Base-by-base conservation (phyloP, 495 filamentous ascomycete genomes). In the Daldinia decipiens region DNA sequence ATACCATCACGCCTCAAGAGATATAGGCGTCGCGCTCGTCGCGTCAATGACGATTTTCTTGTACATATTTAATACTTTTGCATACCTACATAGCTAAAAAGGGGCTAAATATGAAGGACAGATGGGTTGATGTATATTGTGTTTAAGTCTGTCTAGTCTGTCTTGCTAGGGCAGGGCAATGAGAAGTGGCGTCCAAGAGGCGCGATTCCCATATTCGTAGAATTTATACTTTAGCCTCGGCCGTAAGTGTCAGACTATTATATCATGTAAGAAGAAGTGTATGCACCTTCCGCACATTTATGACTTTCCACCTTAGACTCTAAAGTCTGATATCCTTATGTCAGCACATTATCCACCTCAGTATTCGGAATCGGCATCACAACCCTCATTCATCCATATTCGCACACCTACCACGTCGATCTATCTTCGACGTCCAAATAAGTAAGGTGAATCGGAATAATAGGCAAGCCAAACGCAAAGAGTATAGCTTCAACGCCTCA, bases 31-130 rank as follows among this genome's bases (percentile, higher is more conserved):
- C 19, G 7, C 43, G 17, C 43, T 47, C 43, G 17, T 47, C 43
- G 43, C 17, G 29, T 69, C 31, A 39, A 64, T 1, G 57, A 26
- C 62, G 39, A 66, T 57, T 21, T 67, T 67, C 58, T 71, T 59
- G 69, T 67, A 67, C 26, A 67, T 71, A 27, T 21, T 63, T 43
- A 4, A 29, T 12, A 57, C 19, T 12, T 34, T 34, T 24, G 26
- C 43, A 38, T 24, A 38, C 21, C 53, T 24, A 38, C 21, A 43
- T 24, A 21, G 43, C 17, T 47, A 2, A 17, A 13, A 54, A n/a
- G 19, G 38, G 21, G 26, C 39, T 32, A 50, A n/a, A 52, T 17
- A 29, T 5, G 19, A 19, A 39, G 45, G 54, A 21, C 31, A 57
- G 19, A 21, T 7, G 19, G 32, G 5, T 57, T 13, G 12, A 11